Base-by-base conservation (phyloP, 225 moss, liverwort and hornwort species). In the Pseudoscleropodium purum region DNA sequence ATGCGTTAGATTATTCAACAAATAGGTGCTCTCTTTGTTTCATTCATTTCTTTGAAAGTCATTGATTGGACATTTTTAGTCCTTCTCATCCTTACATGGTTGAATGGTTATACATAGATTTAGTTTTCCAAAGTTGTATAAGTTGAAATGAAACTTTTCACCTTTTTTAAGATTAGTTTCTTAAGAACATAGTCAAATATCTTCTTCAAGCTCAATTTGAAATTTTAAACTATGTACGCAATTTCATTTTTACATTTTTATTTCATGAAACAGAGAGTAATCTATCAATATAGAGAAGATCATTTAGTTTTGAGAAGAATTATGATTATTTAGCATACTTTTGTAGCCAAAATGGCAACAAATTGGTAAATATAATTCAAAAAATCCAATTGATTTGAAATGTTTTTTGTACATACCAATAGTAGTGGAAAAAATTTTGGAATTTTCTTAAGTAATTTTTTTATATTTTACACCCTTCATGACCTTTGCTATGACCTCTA, bases 401-500 rank as follows among this genome's bases (percentile, higher is more conserved):
- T 34, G 20, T 34, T 7, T 52, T 36, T 3, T 52, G 9, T 3
- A 34, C 0, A 1, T 34, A 21, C 1, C 7, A 13, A 34, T 19
- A 18, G 18, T 3, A 75, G 10, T 49, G 1, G 20, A 33, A 49
- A 49, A 13, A 33, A 34, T 3, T 4, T 76, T 76, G 5, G 8
- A 21, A 31, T 23, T 15, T 0, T 23, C 23, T 34, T 9, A 23
- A 52, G 13, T 23, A 36, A 36, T 23, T 77, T 3, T 77, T 52
- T 54, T 15, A 15, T 36, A 36, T 24, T 78, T 52, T 21, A 15
- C 6, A 23, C 14, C 21, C 15, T 77, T 24, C 9, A 13, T 14
- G 9, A 52, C 52, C 52, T 52, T 52, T 52, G 52, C 16, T 52
- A 17, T 52, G 52, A 76, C 23, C 23, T 78, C 52, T 15, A 54